Conservation (phyloP, 2,329 filamentous ascomycete genomes). For the Microascus cirrosus region DNA sequence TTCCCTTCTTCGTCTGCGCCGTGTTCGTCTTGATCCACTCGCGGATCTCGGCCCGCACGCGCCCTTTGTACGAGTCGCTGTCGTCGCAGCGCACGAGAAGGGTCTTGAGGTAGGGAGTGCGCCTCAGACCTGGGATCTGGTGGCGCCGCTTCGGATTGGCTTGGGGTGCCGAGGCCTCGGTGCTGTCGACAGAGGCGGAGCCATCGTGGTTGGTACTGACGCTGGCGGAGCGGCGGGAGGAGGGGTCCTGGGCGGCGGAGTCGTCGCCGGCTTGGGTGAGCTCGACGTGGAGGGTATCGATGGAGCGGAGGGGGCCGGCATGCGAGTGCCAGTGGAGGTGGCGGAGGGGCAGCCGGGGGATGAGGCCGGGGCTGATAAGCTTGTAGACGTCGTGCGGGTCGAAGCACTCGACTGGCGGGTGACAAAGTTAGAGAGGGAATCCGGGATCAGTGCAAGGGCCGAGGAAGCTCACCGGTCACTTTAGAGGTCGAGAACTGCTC, state of each 20-base stretch:
- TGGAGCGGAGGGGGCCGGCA: conserved; percentile 80
- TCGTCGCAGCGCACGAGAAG: conserved; percentile 88
- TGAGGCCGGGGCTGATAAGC: conserved; percentile 65
- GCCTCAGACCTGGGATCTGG: conserved; percentile 86
- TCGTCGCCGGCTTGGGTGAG: conserved; percentile 52
- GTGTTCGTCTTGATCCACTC: conserved; percentile 85
- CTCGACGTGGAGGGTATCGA: conserved; percentile 84
- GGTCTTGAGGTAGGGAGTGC: conserved; percentile 88
- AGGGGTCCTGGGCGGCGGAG: conserved; percentile 26
- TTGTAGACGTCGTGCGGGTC: conserved; percentile 86
- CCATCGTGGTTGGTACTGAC: conserved; percentile 39
- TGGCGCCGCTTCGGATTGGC: conserved; percentile 53
- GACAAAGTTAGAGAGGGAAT: not conserved
- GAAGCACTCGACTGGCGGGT: conserved; percentile 73
- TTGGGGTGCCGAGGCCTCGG: conserved; percentile 14
- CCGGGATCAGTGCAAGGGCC: not conserved
- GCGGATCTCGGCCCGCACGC: conserved; percentile 64
- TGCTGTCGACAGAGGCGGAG: conserved; percentile 22
- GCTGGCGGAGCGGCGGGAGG: conserved; percentile 19
- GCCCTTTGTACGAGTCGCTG: conserved; percentile 82
- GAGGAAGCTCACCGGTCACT: conserved; percentile 52
- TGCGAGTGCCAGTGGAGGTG: conserved; percentile 98
- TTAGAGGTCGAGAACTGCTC: conserved; percentile 64
- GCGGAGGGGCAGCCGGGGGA: conserved; percentile 69
- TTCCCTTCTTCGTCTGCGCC: conserved; percentile 42